phyloP scores from a whole-genome alignment of 108 stramenopile species.

The Cylindrotheca closterium region DNA sequence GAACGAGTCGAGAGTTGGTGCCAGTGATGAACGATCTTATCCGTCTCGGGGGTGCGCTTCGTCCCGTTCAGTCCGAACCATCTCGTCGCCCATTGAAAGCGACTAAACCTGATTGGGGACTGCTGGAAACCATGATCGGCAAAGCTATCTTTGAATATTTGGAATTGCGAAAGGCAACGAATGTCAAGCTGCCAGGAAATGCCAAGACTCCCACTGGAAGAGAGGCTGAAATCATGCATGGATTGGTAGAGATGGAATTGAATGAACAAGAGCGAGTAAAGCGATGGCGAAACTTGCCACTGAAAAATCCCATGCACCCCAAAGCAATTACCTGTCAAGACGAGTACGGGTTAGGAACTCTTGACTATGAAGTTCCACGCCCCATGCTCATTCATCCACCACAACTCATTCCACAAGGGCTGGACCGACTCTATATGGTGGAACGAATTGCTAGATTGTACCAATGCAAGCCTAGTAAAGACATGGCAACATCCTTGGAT shows the following conservation, averaged over 20 bases:
- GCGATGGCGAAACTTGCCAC: slow-evolving; percentile 43
- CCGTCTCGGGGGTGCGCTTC: not conserved
- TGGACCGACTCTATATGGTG: slow-evolving; percentile 37
- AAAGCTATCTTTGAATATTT: slow-evolving; percentile 9
- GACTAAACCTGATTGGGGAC: not conserved
- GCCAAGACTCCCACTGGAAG: not conserved
- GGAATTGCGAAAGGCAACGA: slow-evolving; percentile 10
- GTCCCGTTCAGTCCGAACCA: not conserved
- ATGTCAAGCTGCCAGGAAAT: not conserved
- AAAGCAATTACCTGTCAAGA: slow-evolving; percentile 37
- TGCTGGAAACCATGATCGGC: slow-evolving; percentile 2
- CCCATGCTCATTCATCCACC: slow-evolving; percentile 8
- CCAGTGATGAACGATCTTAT: slow-evolving; percentile 31
- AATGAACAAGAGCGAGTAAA: slow-evolving; percentile 56
- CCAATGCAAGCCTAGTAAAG: not conserved
- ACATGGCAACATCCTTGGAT: slow-evolving; percentile 5
- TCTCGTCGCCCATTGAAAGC: not conserved
- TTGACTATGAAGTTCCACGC: slow-evolving; percentile 4
- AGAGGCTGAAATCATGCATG: slow-evolving; percentile 17
- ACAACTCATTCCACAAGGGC: slow-evolving; percentile 16
- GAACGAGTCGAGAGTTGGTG: slow-evolving; percentile 64
- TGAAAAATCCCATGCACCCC: slow-evolving; percentile 41
- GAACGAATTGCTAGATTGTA: not conserved
- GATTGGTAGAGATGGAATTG: slow-evolving; percentile 48
- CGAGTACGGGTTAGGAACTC: slow-evolving; percentile 26